A percentile compares a stretch with the other conserved stretches of the same genome.
These are phyloP conservation scores for Tagetes patula DNA, from an alignment of 129 eudicot species.

Conservation along the genomic window DNA sequence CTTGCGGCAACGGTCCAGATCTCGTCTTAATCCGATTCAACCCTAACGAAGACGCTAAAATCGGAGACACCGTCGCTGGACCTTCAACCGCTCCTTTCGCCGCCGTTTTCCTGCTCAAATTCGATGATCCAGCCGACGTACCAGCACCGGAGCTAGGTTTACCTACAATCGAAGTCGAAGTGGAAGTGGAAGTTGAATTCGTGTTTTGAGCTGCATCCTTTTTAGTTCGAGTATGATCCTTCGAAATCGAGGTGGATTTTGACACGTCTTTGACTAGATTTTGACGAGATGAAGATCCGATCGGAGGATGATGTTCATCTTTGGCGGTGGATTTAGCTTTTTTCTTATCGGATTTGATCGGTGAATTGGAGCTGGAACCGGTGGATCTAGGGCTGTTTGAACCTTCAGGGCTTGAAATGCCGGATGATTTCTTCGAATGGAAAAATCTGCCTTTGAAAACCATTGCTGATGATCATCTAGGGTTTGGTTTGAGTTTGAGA, in stretches of 20 bases:
- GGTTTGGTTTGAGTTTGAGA: slow-evolving; percentile 22
- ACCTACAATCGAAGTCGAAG: not conserved
- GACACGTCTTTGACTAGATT: slow-evolving; percentile 43
- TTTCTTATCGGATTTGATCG: slow-evolving; percentile 70
- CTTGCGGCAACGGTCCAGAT: slow-evolving; percentile 98
- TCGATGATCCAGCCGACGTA: slow-evolving; percentile 20
- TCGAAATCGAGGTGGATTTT: slow-evolving; percentile 11
- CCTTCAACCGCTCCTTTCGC: slow-evolving; percentile 15
- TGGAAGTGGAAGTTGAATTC: too few species aligned
- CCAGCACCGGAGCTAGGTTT: slow-evolving; percentile 18
- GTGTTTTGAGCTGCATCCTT: slow-evolving; percentile 19
- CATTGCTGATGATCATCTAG: slow-evolving; percentile 46
- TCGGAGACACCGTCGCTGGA: slow-evolving; percentile 64
- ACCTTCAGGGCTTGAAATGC: slow-evolving; percentile 85
- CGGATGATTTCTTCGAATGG: slow-evolving; percentile 78
- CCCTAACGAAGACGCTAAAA: slow-evolving; percentile 85
- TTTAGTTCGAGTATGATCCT: slow-evolving; percentile 20
- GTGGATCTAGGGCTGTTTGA: slow-evolving; percentile 78
- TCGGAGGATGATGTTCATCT: slow-evolving; percentile 28
- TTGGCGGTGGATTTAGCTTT: slow-evolving; percentile 46
- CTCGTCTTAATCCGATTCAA: slow-evolving; percentile 92
- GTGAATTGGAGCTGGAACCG: slow-evolving; percentile 73
- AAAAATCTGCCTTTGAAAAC: slow-evolving; percentile 96
- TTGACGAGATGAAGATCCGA: slow-evolving; percentile 31
- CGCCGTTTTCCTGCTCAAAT: slow-evolving; percentile 37